Base-by-base conservation (phyloP, 441 rosid genomes). In the Adansonia rubrostipa region DNA sequence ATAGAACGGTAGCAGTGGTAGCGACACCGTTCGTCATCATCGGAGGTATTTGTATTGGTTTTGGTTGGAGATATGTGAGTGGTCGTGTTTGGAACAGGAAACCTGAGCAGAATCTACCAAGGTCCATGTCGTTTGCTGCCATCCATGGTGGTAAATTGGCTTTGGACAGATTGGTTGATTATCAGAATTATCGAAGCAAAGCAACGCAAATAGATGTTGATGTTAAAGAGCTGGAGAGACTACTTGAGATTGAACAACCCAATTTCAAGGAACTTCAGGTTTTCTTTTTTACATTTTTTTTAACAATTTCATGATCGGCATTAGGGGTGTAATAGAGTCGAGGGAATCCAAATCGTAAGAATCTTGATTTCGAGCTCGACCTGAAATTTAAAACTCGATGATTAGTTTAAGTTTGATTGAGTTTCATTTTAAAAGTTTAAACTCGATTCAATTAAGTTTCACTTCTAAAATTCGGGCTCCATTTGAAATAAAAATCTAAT, bases 81-180 rank as follows among this genome's bases (percentile, higher is more conserved):
- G 1, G 82, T 51, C 86, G 73, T n/a, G 73, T 80, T 13, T 47
- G 85, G 84, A 68, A 47, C 60, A 65, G 67, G 3, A 71, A 72
- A 44, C 17, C 11, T 0, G 48, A 24, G 6, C 44, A 3, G 4
- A 69, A 71, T 7, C 24, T 80, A 14, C 54, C 88, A 40, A 85
- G 87, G 68, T 87, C 95, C 11, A 62, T 88, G 78, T 88, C 91
- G 42, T 0, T 89, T 47, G 93, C 86, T 5, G 84, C 85, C 42
- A 81, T 91, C n/a, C 89, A 83, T 71, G 93, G 95, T 78, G 95
- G 93, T 9, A 86, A 81, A 65, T 9, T 85, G 36, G 89, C 91
- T 20, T n/a, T 89, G 80, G 86, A 88, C 50, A 92, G 95, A 72
- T 47, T 88, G 79, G 78, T 85, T 48, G 87, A 85, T 69, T 86